Base-by-base conservation (phyloP, 2,329 filamentous ascomycete species). In the Fusarium sp. region DNA sequence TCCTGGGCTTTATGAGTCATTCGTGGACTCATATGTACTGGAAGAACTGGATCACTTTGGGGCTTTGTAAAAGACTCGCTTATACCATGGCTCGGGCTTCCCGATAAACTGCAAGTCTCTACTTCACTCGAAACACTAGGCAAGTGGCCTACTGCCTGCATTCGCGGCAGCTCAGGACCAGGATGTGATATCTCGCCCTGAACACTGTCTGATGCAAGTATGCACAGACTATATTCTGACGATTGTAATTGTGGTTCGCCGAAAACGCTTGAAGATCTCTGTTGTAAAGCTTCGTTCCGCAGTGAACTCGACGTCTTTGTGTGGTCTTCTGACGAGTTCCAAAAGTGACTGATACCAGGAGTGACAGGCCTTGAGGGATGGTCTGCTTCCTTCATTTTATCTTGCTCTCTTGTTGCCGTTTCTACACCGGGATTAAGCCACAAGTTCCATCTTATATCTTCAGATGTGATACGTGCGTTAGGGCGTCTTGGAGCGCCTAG, bases 371-470 rank as follows among this genome's bases (percentile, higher is more conserved):
- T 39, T 39, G 37, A 50, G 30, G 13, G n/a, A 12, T 43, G 28
- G 9, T 18, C 46, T 25, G 31, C 37, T n/a, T 59, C 44, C 14
- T 23, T 45, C 13, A 4, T 30, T 21, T 51, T 34, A 6, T 26
- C 16, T 18, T 25, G 16, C 23, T 62, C 30, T 45, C 26, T 49
- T 14, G 23, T 18, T 41, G 26, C 30, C 7, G 37, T 13, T 26
- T 45, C 25, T 18, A 48, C 18, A 10, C 48, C 39, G 14, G 56
- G 39, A 16, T 60, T 71, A 25, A 76, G 42, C 74, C 73, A 76
- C 45, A n/a, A 45, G 23, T 60, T 67, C 74, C 74, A 76, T 45
- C 39, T 55, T 31, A 66, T 58, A n/a, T 76, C 68, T 41, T 73
- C 73, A 16, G 41, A 23, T 34, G 52, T 65, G 14, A 52, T 13